Base-by-base conservation (phyloP, 2,329 filamentous ascomycete genomes). In the Ophiostoma angusticollis region DNA sequence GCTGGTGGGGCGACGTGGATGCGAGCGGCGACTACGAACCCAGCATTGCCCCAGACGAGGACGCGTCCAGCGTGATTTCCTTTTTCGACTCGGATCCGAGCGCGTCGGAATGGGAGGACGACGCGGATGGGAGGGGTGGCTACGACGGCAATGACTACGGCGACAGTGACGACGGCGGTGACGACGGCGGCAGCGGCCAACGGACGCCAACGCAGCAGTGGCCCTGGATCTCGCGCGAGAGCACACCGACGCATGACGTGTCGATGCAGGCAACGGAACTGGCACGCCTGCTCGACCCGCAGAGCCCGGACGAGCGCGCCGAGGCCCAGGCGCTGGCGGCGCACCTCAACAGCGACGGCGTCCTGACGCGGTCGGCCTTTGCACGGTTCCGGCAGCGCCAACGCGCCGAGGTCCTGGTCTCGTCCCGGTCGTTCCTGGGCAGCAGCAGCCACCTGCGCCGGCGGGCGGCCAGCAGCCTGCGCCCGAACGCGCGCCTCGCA, bases 1-100 rank as follows among this genome's bases (percentile, higher is more conserved):
- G 84, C 7, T 83, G 83, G 63, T 95, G 85, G 78, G 87, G 89
- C 1, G 78, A 79, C 13, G 67, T 78, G 23, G 89, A 96, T 54
- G 67, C 68, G 5, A 94, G 84, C 52, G 83, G 82, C 21, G 81
- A 89, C 45, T 96, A 87, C 55, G 57, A 65, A 23, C 78, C 78
- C 1, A 52, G 58, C 7, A 57, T 64, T 9, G 54, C 74, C 4
- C 65, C 75, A 9, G 68, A 79, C 31, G 77, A 93, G 5, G 80
- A 84, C 52, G 73, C 72, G 8, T 93, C 85, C 1, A 95, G 87
- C 52, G 67, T 93, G 25, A 61, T 91, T n/a, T 85, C 84, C 0
- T 69, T 66, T 7, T 62, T 59, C 2, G 61, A 63, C 24, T 58
- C 57, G 9, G 47, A 47, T 9, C 41, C 36, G 9, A 47, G 50